These are phyloP conservation scores for Vigna trinervia DNA, from an alignment of 306 rosid species.

Conservation along the genomic window DNA sequence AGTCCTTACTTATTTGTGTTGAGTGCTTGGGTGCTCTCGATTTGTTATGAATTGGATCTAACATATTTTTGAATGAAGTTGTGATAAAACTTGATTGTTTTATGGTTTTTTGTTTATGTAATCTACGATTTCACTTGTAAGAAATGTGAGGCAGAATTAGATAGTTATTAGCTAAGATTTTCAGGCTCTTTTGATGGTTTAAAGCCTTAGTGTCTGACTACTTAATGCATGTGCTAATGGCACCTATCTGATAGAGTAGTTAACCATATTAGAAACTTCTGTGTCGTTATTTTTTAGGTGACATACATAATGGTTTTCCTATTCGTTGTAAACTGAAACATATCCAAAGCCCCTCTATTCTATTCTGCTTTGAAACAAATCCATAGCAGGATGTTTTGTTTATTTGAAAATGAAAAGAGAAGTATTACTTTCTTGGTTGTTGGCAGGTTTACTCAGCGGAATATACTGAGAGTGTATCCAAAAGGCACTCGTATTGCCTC, in stretches of 20 bases:
- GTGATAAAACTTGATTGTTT: slow-evolving; percentile 22
- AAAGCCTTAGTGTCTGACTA: background rate
- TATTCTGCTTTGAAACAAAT: slow-evolving; percentile 1
- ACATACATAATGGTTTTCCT: slow-evolving; percentile 30
- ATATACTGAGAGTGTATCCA: slow-evolving; percentile 91
- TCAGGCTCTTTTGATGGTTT: background rate
- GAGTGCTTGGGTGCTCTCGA: background rate
- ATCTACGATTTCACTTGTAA: background rate
- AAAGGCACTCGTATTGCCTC: slow-evolving; percentile 92
- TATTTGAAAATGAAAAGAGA: slow-evolving; percentile 31
- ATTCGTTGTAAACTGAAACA: background rate
- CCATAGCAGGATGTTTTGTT: slow-evolving; percentile 11
- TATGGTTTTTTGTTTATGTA: slow-evolving; percentile 10
- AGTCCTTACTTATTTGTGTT: slow-evolving; percentile 8
- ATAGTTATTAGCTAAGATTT: slow-evolving; percentile 4
- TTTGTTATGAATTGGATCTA: slow-evolving; percentile 36
- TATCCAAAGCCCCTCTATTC: slow-evolving; percentile 7
- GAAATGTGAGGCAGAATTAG: background rate
- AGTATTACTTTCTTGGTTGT: slow-evolving; percentile 40
- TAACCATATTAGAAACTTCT: slow-evolving; percentile 8
- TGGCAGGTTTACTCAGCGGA: slow-evolving; percentile 90
- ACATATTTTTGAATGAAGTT: slow-evolving; percentile 29
- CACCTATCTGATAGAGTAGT: background rate
- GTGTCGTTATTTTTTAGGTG: slow-evolving; percentile 16
- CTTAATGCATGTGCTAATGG: background rate